These are phyloP conservation scores for Silene coronaria DNA, from an alignment of 179 eudicot species.

Conservation along the genomic window DNA sequence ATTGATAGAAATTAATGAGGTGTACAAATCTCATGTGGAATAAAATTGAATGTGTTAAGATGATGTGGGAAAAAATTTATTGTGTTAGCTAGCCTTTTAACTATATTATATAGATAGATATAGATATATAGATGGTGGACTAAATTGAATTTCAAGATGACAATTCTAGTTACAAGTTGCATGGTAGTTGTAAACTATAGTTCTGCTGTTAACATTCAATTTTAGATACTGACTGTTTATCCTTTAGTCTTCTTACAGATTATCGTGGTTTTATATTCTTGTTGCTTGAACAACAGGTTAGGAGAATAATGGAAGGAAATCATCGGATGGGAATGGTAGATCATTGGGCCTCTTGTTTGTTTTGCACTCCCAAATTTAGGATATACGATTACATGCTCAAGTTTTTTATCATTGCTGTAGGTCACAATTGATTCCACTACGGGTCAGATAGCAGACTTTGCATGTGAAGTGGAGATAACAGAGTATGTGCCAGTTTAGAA, in stretches of 20 bases:
- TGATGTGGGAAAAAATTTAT: too few species aligned
- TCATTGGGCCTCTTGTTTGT: conserved; percentile 27
- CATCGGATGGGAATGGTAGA: conserved; percentile 99
- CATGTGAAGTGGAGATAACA: conserved; percentile 98
- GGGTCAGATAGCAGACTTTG: conserved; percentile 84
- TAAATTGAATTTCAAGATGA: neutral
- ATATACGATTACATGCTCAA: conserved; percentile 21
- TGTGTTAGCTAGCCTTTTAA: too few species aligned
- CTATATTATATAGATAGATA: too few species aligned
- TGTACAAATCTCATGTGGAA: too few species aligned
- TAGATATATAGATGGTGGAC: too few species aligned
- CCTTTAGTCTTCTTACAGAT: conserved; percentile 28
- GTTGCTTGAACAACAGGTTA: conserved; percentile 58
- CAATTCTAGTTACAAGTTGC: neutral
- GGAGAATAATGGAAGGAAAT: conserved; percentile 99
- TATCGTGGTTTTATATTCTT: conserved; percentile 36
- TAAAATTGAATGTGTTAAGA: too few species aligned
- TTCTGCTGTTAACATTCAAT: neutral
- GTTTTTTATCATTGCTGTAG: conserved; percentile 44
- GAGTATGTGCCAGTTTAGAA: conserved; percentile 51
- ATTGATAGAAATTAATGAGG: too few species aligned
- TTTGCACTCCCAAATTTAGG: conserved; percentile 21
- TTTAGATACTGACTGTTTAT: conserved; percentile 31
- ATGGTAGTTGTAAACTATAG: neutral
- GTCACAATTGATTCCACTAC: conserved; percentile 69